Evolutionary conservation across 805 yeast species (phyloP).

Genomic region (Limtongia smithiae): DNA sequence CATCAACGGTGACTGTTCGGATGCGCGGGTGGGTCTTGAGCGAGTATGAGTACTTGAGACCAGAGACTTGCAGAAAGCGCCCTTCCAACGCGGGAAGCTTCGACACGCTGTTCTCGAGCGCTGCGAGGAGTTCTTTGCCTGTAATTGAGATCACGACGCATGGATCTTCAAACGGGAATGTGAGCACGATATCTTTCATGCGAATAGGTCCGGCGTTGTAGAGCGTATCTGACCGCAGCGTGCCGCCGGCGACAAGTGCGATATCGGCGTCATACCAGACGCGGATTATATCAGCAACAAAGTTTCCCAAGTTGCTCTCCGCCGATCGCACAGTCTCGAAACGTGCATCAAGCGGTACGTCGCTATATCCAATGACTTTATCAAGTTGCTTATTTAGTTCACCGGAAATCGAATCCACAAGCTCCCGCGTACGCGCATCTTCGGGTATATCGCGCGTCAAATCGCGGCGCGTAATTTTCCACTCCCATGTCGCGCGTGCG

Average conservation of each 20-base stretch:
- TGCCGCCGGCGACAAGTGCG: conserved; percentile 30
- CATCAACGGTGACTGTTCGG: conserved; percentile 14
- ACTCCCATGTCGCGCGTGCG: too few relatives aligned
- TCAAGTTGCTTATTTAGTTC: conserved; percentile 18
- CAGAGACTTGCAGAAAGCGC: conserved; percentile 30
- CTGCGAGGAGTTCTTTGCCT: conserved; percentile 23
- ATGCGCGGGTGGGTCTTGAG: conserved; percentile 21
- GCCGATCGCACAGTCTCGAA: conserved; percentile 27
- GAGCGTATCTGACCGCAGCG: conserved; percentile 29
- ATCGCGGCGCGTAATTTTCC: conserved; percentile 23
- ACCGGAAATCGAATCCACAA: conserved; percentile 19
- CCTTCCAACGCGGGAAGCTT: conserved; percentile 30
- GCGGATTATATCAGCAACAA: conserved; percentile 26
- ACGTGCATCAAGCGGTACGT: conserved; percentile 24
- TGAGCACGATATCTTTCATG: conserved; percentile 25
- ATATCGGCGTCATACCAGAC: conserved; percentile 30
- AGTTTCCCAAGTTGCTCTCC: conserved; percentile 28
- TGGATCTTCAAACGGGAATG: conserved; percentile 31
- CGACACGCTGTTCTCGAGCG: conserved; percentile 30
- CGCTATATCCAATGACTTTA: conserved; percentile 27
- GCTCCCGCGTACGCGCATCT: conserved; percentile 12
- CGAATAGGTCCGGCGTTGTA: conserved; percentile 20
- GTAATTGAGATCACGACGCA: conserved; percentile 28
- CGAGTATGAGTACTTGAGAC: conserved; percentile 21
- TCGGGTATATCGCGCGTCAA: conserved; percentile 13